Base-by-base conservation (phyloP, 2,329 filamentous ascomycete genomes). In the Penicillium brevicompactum region DNA sequence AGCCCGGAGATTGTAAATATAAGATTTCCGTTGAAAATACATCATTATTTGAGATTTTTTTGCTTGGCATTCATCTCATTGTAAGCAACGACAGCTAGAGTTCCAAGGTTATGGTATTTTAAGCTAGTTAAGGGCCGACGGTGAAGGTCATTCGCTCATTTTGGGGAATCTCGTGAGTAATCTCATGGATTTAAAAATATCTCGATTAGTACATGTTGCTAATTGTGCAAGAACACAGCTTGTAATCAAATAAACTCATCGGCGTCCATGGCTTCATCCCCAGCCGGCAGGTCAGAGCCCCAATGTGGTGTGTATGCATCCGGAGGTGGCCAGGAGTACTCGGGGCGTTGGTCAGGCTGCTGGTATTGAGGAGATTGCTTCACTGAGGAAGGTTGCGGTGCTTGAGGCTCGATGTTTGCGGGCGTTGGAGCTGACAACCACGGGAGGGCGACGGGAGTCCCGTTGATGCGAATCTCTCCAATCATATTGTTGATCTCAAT, bases 381-480 rank as follows among this genome's bases (percentile, higher is more conserved):
- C 6, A 37, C n/a, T 34, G 13, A 11, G n/a, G 37, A 16, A 14
- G 37, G n/a, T 4, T n/a, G 37, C 8, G 38, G 51, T 14, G 40
- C 21, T 9, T 55, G 51, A 1, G 56, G 54, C 7, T 58, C 61
- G 37, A 63, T 47, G 30, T 27, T 55, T 13, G 55, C 51, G 32
- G 55, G 48, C 3, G 64, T 38, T 8, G 59, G 59, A 3, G 62
- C 58, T 48, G 47, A 59, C 46, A 55, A 51, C 59, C 42, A 65
- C 44, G 44, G 69, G 44, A 56, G 68, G 1, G 59, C 55, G 0
- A 68, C 58, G 2, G 58, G 60, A 10, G 61, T 70, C 7, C 70
- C 71, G 9, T 67, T 67, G 37, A 72, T 63, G 8, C 65, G 62
- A 10, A 72, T 61, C 48, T 71, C 67, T 24, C 70, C 69, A 1